Percentiles rank a stretch among this genome's conserved stretches.
Conservation (phyloP, 176 grass and related monocot species). For the Coix lacrymajobi region DNA sequence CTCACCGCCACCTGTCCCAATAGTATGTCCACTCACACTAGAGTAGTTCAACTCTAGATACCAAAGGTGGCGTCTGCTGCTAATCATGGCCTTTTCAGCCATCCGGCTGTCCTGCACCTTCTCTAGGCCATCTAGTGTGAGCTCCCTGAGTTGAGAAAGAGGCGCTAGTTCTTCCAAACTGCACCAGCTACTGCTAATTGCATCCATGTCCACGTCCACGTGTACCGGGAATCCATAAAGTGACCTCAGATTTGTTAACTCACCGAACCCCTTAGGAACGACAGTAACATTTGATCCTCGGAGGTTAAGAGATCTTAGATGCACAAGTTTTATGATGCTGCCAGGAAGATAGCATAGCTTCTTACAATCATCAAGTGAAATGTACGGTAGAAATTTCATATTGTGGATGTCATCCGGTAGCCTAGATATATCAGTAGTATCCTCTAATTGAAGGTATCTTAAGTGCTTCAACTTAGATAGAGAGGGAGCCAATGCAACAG, state of each 20-base stretch:
- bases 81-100: background rate
- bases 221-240: background rate
- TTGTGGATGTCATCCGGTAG: background rate
- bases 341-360: background rate
- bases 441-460: background rate
- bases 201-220: background rate
- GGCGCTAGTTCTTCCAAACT: background rate
- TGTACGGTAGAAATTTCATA: background rate
- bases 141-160: background rate
- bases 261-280: background rate
- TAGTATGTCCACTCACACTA: background rate
- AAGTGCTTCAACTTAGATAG: slow-evolving; percentile 13
- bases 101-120: background rate
- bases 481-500: background rate
- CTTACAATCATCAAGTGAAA: rapidly evolving
- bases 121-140: background rate
- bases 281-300: background rate
- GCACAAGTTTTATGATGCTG: background rate
- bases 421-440: background rate
- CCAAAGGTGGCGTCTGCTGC: background rate
- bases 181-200: background rate
- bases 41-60: background rate
- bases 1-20: background rate
- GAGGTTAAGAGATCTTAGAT: background rate
- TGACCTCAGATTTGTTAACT: background rate